Evolutionary conservation across 371 early-diverging fungal species (phyloP), one percentile per base, ranked within the genome.

Genomic region (Umbelopsis sp.): DNA sequence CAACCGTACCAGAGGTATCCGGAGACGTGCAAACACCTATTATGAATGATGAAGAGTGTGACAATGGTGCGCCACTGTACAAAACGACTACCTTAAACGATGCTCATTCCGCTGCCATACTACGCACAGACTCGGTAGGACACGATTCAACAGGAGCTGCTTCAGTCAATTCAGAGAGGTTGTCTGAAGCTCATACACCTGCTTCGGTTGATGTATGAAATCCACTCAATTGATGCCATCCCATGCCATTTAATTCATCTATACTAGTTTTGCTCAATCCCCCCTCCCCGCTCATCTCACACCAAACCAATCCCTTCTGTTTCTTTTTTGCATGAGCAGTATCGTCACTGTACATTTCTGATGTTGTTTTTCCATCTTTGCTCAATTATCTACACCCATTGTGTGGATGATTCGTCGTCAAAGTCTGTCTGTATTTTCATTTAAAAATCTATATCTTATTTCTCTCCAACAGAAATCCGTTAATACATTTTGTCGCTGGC

Each of bases 111-210:
- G 32, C 57, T 2, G 57, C 32, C 32, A 29, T 57, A 57, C 32
- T 25, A n/a, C 57, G 57, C 57, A 57, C 57, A 57, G 57, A 57
- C 57, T 12, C 57, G 57, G 57, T 57, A 57, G 57, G 57, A 57
- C 57, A 57, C 35, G 29, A 57, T 57, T 57, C 57, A 7, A 35
- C 37, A 12, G 57, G 57, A 57, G 57, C 25, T 5, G 57, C 16
- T 3, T 57, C 57, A 57, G 35, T 5, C 57, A 57, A 29, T 57
- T 18, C 57, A 57, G 57, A 57, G 57, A 29, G 57, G 57, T 35
- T 57, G 14, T 29, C 29, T 14, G 57, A 57, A 29, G 1, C 0
- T 24, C 57, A 57, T 57, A 57, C 57, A 57, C 57, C 57, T 57
- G 35, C 57, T 57, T 57, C 57, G 35, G 57, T 57, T 5, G 57